Evolutionary conservation across 2,329 filamentous ascomycete species (phyloP).

Genomic region (Stagonosporopsis tanaceti): DNA sequence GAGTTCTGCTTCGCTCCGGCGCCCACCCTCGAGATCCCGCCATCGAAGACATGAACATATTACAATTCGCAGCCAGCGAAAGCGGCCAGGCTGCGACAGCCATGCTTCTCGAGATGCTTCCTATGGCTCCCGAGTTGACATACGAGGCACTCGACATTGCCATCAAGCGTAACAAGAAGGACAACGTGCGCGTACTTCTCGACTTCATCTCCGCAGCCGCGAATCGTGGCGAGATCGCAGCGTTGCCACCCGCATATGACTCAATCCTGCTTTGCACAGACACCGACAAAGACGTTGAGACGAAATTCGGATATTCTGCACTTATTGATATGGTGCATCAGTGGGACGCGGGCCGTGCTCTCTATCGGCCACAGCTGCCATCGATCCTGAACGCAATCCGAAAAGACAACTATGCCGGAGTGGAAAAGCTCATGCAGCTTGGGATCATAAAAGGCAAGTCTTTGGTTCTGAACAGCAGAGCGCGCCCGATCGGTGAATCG

Average conservation of each 20-base stretch:
- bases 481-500: constrained; percentile 24
- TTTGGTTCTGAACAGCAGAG: constrained; percentile 29
- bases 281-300: constrained; percentile 12
- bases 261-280: constrained; percentile 20
- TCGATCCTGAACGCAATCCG: constrained; percentile 28
- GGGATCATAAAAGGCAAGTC: constrained; percentile 24
- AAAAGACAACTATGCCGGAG: constrained; percentile 27
- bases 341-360: constrained; percentile 26
- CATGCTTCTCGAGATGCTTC: constrained; percentile 29
- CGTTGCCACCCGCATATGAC: constrained; percentile 28
- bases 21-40: constrained; percentile 30
- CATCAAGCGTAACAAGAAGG: constrained; percentile 23
- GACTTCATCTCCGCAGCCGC: constrained; percentile 28
- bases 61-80: constrained; percentile 26
- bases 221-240: constrained; percentile 23
- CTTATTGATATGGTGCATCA: constrained; percentile 26
- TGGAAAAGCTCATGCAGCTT: constrained; percentile 25
- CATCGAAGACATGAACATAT: constrained; percentile 27
- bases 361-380: constrained; percentile 25
- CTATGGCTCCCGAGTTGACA: constrained; percentile 24
- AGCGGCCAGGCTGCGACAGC: constrained; percentile 20
- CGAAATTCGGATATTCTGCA: constrained; percentile 17
- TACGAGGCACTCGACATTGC: constrained; percentile 30
- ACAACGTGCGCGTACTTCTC: constrained; percentile 24
- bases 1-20: constrained; percentile 26